Evolutionary conservation across 495 filamentous ascomycete species (phyloP), one percentile per base, ranked within the genome.

Genomic region (Oidiodendron maius): DNA sequence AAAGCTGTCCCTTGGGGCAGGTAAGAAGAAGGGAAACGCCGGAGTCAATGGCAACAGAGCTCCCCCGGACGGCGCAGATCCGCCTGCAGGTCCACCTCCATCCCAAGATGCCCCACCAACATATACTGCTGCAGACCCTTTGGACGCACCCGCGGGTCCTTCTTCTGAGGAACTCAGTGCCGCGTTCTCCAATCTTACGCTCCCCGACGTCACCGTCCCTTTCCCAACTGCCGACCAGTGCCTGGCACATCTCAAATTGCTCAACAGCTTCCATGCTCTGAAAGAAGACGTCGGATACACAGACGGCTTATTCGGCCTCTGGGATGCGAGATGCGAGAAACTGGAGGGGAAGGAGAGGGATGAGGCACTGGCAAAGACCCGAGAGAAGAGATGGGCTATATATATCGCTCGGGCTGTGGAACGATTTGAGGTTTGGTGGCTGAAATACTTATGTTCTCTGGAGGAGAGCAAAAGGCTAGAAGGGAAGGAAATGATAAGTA

Each of bases 311-410:
- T 90, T 80, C 61, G 77, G 76, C 4, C 70, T 91, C 32, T 66
- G 65, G 47, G 78, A 87, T 50, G 57, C 67, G 1, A 66, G 57
- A 17, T 68, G 66, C 35, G 24, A 63, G 50, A 48, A 61, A 21
- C 48, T 53, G 22, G 44, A 57, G 2, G 41, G 23, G 13, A 16
- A 15, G 1, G 46, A 50, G 2, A 55, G 53, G 26, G 57, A 65
- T 32, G 52, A 58, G 18, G 51, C 57, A 9, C 57, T 78, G 9
- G 75, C 75, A 30, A 64, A 66, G 25, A 71, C 90, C 25, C 69
- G 79, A 25, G 86, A 94, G 66, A 90, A 91, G 67, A 71, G 87
- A 60, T 95, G 89, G 89, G 77, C 77, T 3, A 60, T 91, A 23
- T 93, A 84, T 58, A 72, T 89, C 16, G 75, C 83, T 13, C 74